phyloP scores from a whole-genome alignment of 371 early-diverging fungal genomes.

The Rhizopus delemar region DNA sequence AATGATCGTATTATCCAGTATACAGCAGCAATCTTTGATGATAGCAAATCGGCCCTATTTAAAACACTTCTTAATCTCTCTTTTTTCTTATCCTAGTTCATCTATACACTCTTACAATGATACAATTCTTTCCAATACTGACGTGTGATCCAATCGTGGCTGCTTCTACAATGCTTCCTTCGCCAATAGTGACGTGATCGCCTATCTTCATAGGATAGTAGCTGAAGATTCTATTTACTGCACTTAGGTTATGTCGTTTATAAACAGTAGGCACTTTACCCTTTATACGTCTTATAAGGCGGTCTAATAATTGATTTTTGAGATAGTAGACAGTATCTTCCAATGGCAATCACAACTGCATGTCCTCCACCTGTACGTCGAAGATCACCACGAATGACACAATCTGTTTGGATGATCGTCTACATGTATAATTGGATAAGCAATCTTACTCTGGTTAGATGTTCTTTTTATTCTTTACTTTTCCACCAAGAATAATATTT shows the following conservation, averaged over 20 bases:
- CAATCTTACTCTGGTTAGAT: neutral
- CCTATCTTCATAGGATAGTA: slow-evolving; percentile 97
- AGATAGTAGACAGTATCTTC: slow-evolving; percentile 84
- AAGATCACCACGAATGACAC: slow-evolving; percentile 92
- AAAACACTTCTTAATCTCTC: neutral
- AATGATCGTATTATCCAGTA: slow-evolving; percentile 89
- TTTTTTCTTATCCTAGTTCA: neutral
- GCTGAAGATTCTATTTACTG: slow-evolving; percentile 60
- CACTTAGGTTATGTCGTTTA: neutral
- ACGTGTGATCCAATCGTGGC: slow-evolving; percentile 91
- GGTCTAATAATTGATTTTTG: slow-evolving; percentile 84
- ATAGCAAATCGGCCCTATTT: slow-evolving; percentile 89
- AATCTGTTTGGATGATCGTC: slow-evolving; percentile 90
- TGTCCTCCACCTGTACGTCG: slow-evolving; percentile 84
- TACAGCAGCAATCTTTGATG: slow-evolving; percentile 90
- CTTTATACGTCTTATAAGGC: slow-evolving; percentile 94
- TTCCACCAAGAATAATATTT: slow-evolving; percentile 94
- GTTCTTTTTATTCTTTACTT: slow-evolving; percentile 51
- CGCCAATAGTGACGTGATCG: slow-evolving; percentile 89
- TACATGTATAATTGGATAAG: slow-evolving; percentile 24
- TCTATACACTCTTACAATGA: slow-evolving; percentile 70
- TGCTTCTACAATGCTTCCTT: slow-evolving; percentile 88
- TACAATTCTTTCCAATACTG: slow-evolving; percentile 88
- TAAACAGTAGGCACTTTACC: slow-evolving; percentile 46
- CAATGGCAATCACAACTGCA: slow-evolving; percentile 87